phyloP scores from a whole-genome alignment of 352 stramenopile genomes.

The Phytophthora kernoviae region DNA sequence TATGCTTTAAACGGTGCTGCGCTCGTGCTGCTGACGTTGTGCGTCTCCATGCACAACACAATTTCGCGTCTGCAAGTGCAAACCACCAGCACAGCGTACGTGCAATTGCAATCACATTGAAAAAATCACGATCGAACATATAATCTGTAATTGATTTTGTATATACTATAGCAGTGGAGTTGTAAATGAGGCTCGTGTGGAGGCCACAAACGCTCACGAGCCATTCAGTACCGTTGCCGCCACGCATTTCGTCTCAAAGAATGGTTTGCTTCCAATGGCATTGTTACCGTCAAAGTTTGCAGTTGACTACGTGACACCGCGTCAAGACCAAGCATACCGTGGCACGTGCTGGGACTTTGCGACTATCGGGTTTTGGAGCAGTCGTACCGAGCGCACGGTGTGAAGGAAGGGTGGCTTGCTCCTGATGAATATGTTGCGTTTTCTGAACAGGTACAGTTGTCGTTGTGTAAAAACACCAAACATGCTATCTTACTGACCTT shows the following conservation, averaged over 20 bases:
- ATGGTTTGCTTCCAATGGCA: conserved; percentile 61
- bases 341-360: conserved; percentile 88
- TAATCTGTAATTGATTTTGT: conserved; percentile 2
- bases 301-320: conserved; percentile 77
- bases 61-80: conserved; percentile 54
- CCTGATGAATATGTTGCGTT: conserved; percentile 78
- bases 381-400: conserved; percentile 73
- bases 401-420: conserved; percentile 69
- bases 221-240: conserved; percentile 6
- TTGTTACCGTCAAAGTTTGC: conserved; percentile 82
- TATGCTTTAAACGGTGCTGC: conserved; percentile 65
- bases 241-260: conserved; percentile 24
- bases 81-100: conserved; percentile 21
- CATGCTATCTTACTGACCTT: neutral
- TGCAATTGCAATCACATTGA: conserved; percentile 5
- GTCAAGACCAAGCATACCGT: conserved; percentile 73
- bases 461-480: neutral
- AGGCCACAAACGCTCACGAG: conserved; percentile 13
- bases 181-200: conserved; percentile 19
- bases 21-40: conserved; percentile 59
- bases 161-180: conserved; percentile 22
- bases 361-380: conserved; percentile 81
- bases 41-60: conserved; percentile 76
- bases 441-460: conserved; percentile 62
- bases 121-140: neutral